These are phyloP conservation scores for Lipomyces spencermartinsiae DNA, from an alignment of 805 yeast species.

Conservation along the genomic window DNA sequence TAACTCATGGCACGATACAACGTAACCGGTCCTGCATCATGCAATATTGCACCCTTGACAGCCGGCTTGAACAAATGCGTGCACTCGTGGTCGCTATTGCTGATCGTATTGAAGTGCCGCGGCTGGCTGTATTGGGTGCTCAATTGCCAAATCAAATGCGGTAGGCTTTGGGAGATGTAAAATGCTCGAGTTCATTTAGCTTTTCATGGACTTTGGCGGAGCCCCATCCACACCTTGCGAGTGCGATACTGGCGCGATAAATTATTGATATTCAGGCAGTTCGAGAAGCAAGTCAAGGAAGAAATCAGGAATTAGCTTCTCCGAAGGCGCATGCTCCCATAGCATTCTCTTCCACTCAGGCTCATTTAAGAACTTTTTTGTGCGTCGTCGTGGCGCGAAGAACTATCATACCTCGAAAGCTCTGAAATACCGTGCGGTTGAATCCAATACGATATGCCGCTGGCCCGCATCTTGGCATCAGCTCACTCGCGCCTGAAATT, in stretches of 20 bases:
- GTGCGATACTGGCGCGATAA: constrained; percentile 6
- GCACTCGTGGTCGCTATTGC: constrained; percentile 10
- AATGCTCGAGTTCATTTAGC: constrained; percentile 9
- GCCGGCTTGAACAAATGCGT: constrained; percentile 26
- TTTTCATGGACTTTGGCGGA: neutral
- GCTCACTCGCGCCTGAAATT: constrained; percentile 6
- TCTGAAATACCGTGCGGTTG: constrained; percentile 2
- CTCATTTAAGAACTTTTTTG: neutral
- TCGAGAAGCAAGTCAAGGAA: constrained; percentile 14
- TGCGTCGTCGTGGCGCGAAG: neutral
- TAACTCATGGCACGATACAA: constrained; percentile 13
- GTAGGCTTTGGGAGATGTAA: neutral
- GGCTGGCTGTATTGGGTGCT: constrained; percentile 1
- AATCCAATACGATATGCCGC: constrained; percentile 13
- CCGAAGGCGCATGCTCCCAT: constrained; percentile 3
- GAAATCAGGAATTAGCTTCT: constrained; percentile 2
- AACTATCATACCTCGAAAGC: constrained; percentile 10
- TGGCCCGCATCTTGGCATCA: constrained; percentile 16
- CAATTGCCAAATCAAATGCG: constrained; percentile 7
- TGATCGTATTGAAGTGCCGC: neutral
- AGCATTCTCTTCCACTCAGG: constrained; percentile 18
- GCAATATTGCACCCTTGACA: constrained; percentile 11
- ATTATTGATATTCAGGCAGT: constrained; percentile 18
- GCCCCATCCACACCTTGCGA: neutral
- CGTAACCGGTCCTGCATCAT: constrained; percentile 21